Evolutionary conservation across 2,329 filamentous ascomycete species (phyloP), one percentile per base, ranked within the genome.

Genomic region (Cadophora malorum): DNA sequence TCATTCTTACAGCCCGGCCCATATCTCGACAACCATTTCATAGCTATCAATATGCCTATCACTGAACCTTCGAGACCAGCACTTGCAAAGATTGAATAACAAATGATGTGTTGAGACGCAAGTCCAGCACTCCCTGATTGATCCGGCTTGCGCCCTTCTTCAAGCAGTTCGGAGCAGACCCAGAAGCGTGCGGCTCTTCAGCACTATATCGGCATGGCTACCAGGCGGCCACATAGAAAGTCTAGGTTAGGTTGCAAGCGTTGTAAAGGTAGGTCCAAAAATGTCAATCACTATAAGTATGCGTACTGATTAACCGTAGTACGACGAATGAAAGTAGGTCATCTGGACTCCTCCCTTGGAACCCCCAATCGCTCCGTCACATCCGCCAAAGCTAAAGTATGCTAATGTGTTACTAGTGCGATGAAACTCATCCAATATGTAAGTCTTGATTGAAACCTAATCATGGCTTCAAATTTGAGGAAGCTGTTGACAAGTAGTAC

Each of bases 181-280:
- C 55, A 38, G 33, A 8, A 33, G 28, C 25, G 19, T 28, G 52
- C 16, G 21, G 31, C 35, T 25, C 16, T 19, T 33, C 7, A 23
- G 41, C 25, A 25, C 28, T 9, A 1, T 33, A 19, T 16, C 38
- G 53, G 28, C 8, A 71, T 71, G 69, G 28, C 63, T 23, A 65
- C 61, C 49, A 82, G 88, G 74, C 82, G 87, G 76, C 88, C 87
- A 60, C 89, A 91, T 78, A 90, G 88, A 75, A 91, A 90, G 80
- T 90, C 88, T 62, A 83, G 88, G 70, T 83, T 87, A 63, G 89
- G 89, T 52, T 91, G 89, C 73, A 82, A 83, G 68, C 81, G 85
- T 64, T 91, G 89, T 79, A 91, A 91, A 80, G 81, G 82, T 67
- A 82, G 88, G 71, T 90, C 16, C 6, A 49, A 12, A 31, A 14